These are phyloP conservation scores for Fusarium sp. DNA, from an alignment of 2,329 filamentous ascomycete species.

Conservation along the genomic window DNA sequence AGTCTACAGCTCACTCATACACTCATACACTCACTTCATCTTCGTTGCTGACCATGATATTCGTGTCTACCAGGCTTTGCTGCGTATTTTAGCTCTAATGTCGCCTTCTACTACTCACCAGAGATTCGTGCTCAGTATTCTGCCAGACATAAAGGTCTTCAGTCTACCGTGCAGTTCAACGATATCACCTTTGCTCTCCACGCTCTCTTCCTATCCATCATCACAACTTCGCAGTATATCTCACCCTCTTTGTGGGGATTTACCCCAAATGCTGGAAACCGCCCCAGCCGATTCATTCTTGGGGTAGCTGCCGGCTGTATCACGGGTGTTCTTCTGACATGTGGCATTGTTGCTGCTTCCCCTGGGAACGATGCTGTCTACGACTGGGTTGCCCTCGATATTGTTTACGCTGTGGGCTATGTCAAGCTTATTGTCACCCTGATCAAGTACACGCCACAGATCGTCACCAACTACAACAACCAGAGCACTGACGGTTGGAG, in stretches of 20 bases:
- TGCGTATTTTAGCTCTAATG: conserved; percentile 81
- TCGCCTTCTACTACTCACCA: conserved; percentile 82
- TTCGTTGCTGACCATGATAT: conserved; percentile 33
- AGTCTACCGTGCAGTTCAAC: conserved; percentile 89
- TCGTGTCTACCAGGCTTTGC: conserved; percentile 68
- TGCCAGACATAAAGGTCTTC: conserved; percentile 77
- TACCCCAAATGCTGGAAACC: conserved; percentile 67
- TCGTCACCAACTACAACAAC: conserved; percentile 84
- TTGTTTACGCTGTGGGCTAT: conserved; percentile 80
- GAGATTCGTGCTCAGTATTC: conserved; percentile 86
- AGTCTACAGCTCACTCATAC: background rate
- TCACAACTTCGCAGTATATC: conserved; percentile 85
- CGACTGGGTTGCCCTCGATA: conserved; percentile 73
- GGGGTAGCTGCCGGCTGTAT: conserved; percentile 79
- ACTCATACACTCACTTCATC: background rate
- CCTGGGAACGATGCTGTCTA: conserved; percentile 55
- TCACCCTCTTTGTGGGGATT: conserved; percentile 81
- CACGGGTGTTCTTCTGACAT: conserved; percentile 66
- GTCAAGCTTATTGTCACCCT: conserved; percentile 91
- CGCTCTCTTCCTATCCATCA: conserved; percentile 76
- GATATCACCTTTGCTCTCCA: conserved; percentile 91
- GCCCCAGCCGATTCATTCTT: conserved; percentile 71
- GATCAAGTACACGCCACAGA: conserved; percentile 93
- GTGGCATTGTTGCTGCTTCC: conserved; percentile 60
- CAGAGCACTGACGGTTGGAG: conserved; percentile 90